Percentiles rank a stretch among this genome's conserved stretches.
Evolutionary conservation across 371 early-diverging fungal genomes (phyloP).

Genomic region (Mortierella sp.): DNA sequence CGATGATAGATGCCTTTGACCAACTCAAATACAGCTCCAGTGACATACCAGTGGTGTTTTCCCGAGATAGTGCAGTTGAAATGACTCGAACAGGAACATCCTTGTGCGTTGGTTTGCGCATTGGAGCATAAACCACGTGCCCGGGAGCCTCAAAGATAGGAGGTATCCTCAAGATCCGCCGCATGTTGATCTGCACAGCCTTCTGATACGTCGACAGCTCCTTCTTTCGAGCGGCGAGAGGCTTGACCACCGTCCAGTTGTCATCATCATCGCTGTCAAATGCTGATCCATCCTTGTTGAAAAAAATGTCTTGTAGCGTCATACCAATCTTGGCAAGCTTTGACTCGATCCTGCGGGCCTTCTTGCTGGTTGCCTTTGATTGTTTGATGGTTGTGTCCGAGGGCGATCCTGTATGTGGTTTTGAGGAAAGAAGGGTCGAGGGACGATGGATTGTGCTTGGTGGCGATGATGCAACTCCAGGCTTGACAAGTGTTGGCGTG

Average conservation of each 20-base stretch:
- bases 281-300: constrained; percentile 10
- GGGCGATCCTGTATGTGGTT: neutral
- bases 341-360: neutral
- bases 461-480: neutral
- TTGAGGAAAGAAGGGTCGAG: neutral
- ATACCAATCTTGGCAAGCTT: constrained; percentile 19
- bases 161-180: constrained; percentile 32
- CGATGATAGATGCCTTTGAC: too few species aligned
- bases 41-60: neutral
- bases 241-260: constrained; percentile 24
- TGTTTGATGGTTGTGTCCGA: neutral
- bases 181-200: constrained; percentile 32
- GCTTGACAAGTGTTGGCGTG: neutral
- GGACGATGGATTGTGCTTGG: neutral
- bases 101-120: constrained; percentile 15
- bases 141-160: constrained; percentile 38
- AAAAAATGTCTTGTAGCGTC: constrained; percentile 23
- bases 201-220: neutral
- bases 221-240: neutral
- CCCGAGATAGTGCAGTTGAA: neutral
- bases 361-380: neutral
- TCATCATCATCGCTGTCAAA: constrained; percentile 25
- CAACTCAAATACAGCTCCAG: neutral
- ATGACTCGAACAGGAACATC: constrained; percentile 42
- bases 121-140: constrained; percentile 31